These are phyloP conservation scores for Clavulina sp. DNA, from an alignment of 768 basidiomycete genomes.

Conservation along the genomic window DNA sequence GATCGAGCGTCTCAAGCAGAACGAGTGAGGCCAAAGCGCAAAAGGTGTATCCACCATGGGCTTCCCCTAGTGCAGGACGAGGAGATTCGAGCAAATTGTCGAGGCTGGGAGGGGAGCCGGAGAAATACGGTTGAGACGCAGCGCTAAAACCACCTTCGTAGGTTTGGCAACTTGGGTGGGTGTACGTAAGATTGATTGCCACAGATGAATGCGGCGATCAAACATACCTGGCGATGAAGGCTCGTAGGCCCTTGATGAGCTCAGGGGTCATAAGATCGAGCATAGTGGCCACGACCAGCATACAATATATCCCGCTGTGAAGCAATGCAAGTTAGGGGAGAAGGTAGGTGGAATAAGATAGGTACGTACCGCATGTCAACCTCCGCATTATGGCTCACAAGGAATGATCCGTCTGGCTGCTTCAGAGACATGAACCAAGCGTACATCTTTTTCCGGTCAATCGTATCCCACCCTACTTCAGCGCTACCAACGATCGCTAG, in stretches of 20 bases:
- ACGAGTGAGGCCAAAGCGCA: conserved; percentile 79
- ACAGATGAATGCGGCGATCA: background rate
- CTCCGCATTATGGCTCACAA: conserved; percentile 73
- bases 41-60: conserved; percentile 95
- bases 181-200: background rate
- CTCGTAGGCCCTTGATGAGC: conserved; percentile 54
- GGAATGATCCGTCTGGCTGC: conserved; percentile 82
- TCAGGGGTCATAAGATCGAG: conserved; percentile 81
- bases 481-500: conserved; percentile 70
- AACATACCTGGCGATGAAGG: conserved; percentile 45
- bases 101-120: conserved; percentile 6
- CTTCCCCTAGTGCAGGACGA: conserved; percentile 76
- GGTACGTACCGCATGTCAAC: conserved; percentile 72
- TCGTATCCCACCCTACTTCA: conserved; percentile 70
- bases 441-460: conserved; percentile 67
- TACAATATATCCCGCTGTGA: conserved; percentile 79
- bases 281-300: conserved; percentile 65
- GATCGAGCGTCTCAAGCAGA: conserved; percentile 41
- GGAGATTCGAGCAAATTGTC: conserved; percentile 25
- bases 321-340: background rate
- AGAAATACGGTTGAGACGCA: conserved; percentile 52
- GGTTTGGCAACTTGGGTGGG: conserved; percentile 53
- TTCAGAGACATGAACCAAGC: conserved; percentile 84
- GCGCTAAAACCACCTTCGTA: conserved; percentile 93
- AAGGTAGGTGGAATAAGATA: background rate